Evolutionary conservation across 2,329 filamentous ascomycete species (phyloP).

Genomic region (Xylariomycetidae sp.): DNA sequence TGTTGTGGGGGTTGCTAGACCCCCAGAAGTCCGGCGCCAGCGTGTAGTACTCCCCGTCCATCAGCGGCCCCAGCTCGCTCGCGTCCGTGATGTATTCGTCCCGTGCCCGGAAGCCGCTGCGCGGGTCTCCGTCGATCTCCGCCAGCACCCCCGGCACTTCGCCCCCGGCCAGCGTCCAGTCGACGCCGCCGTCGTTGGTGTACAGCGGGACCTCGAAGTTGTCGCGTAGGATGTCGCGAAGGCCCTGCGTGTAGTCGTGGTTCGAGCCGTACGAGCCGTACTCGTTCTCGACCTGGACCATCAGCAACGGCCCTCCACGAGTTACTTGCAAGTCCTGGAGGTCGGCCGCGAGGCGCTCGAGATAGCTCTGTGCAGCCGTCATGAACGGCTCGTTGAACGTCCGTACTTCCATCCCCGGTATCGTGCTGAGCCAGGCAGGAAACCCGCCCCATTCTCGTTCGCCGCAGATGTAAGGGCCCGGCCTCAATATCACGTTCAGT

Average conservation of each 20-base stretch:
- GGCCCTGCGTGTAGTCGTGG: constrained; percentile 34
- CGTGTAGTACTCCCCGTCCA: constrained; percentile 46
- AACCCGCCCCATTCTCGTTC: constrained; percentile 45
- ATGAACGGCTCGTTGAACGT: constrained; percentile 35
- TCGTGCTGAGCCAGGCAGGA: constrained; percentile 36
- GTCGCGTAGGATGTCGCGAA: constrained; percentile 34
- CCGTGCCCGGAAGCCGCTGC: constrained; percentile 33
- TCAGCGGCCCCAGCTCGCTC: constrained; percentile 35
- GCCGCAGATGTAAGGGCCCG: constrained; percentile 43
- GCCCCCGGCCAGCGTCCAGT: constrained; percentile 38
- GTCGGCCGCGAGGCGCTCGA: constrained; percentile 32
- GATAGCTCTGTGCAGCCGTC: constrained; percentile 30
- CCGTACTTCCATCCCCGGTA: constrained; percentile 35
- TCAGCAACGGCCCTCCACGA: constrained; percentile 39
- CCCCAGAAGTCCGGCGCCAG: constrained; percentile 39
- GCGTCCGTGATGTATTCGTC: constrained; percentile 37
- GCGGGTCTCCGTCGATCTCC: constrained; percentile 39
- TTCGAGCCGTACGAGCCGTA: constrained; percentile 43
- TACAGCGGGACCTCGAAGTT: constrained; percentile 40
- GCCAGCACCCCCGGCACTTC: constrained; percentile 38
- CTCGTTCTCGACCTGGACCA: constrained; percentile 46
- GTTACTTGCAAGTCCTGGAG: constrained; percentile 31
- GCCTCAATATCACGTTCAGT: constrained; percentile 38
- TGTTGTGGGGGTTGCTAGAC: constrained; percentile 29
- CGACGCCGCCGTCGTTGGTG: constrained; percentile 41